Conservation (phyloP, 73 alveolate species). For the Diophrys sp. region DNA sequence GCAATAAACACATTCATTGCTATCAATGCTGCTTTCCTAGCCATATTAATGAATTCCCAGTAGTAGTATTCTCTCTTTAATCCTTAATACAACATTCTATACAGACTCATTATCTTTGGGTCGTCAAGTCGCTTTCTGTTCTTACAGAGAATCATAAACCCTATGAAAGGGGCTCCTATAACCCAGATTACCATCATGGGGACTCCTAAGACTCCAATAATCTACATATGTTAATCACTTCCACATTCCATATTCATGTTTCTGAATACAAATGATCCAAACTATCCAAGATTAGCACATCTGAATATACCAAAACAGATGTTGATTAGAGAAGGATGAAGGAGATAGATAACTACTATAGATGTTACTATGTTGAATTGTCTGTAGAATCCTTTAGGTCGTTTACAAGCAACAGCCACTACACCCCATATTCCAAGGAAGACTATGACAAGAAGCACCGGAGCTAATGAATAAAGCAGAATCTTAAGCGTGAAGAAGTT, state of each 20-base stretch:
- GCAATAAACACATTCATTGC: slow-evolving; percentile 11
- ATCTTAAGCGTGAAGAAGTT: neutral
- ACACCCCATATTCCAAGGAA: neutral
- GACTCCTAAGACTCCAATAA: neutral
- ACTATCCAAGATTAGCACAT: neutral
- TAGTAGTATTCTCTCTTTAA: slow-evolving; percentile 4
- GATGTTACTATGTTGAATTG: neutral
- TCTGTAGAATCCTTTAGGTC: neutral
- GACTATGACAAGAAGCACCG: neutral
- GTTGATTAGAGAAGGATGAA: slow-evolving; percentile 3
- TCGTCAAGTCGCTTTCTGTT: slow-evolving; percentile 7
- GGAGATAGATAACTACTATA: neutral
- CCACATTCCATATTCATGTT: slow-evolving; percentile 15
- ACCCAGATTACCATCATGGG: slow-evolving; percentile 39
- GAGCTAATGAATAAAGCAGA: neutral
- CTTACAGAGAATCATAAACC: slow-evolving; percentile 4
- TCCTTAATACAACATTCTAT: slow-evolving; percentile 22
- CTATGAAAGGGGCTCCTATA: slow-evolving; percentile 13
- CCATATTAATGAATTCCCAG: slow-evolving; percentile 33
- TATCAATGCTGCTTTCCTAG: slow-evolving; percentile 1
- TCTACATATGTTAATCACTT: neutral
- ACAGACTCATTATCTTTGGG: neutral
- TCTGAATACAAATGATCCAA: neutral
- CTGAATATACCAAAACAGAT: neutral
- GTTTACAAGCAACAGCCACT: neutral